Percentiles rank a stretch among this genome's conserved stretches.
These are phyloP conservation scores for Chenopodium suecicum DNA, from an alignment of 148 eudicot species.

Conservation along the genomic window DNA sequence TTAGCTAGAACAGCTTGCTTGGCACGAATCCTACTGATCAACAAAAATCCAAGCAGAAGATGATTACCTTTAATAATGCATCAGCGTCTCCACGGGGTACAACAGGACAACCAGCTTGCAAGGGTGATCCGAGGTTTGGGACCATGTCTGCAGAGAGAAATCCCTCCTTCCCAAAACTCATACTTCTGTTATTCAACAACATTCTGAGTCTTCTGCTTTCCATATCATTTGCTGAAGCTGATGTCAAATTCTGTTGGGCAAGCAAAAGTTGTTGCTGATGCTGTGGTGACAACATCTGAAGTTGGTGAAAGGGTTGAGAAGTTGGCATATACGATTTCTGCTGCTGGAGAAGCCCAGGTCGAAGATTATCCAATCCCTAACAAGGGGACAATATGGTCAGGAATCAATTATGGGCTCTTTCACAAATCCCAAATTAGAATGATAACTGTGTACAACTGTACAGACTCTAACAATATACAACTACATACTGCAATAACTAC, in stretches of 20 bases:
- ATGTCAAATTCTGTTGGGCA: constrained; percentile 66
- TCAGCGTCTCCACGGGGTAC: constrained; percentile 67
- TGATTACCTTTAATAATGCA: constrained; percentile 50
- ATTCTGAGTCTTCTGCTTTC: constrained; percentile 66
- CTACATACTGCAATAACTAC: background rate
- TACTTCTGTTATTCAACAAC: constrained; percentile 46
- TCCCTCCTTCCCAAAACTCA: constrained; percentile 60
- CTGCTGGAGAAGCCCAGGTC: constrained; percentile 66
- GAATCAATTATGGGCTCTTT: background rate
- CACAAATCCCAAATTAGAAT: background rate
- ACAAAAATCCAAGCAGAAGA: background rate
- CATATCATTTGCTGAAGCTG: constrained; percentile 51
- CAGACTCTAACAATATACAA: background rate
- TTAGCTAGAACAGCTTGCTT: background rate
- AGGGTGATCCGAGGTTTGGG: constrained; percentile 52
- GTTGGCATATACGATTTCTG: constrained; percentile 65
- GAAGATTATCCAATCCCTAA: constrained; percentile 67
- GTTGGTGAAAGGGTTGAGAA: constrained; percentile 65
- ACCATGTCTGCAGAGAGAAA: constrained; percentile 47
- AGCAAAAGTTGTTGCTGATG: constrained; percentile 66
- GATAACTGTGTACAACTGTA: too few relatives aligned
- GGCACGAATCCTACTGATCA: background rate
- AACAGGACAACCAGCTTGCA: constrained; percentile 51
- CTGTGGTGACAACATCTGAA: constrained; percentile 60
- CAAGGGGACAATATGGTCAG: background rate